Conservation (phyloP, 805 yeast genomes). For the Suhomyces prunicola region DNA sequence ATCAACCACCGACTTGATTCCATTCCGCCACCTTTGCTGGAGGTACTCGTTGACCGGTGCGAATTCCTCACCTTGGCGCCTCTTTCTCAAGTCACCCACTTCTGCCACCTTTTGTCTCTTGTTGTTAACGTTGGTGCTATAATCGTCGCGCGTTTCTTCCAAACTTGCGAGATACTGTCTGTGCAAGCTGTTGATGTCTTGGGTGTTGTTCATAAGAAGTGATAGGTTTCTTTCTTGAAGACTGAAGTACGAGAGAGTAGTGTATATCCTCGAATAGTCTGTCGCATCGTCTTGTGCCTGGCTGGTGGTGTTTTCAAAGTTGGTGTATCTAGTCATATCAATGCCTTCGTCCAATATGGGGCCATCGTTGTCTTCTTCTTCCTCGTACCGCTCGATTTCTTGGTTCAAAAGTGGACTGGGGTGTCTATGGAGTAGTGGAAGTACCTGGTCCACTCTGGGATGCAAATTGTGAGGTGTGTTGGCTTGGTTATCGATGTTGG, state of each 20-base stretch:
- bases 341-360: conserved; percentile 27
- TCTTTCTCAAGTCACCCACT: conserved; percentile 39
- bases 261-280: conserved; percentile 24
- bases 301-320: conserved; percentile 7
- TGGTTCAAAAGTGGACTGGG: conserved; percentile 11
- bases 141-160: conserved; percentile 19
- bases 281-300: conserved; percentile 11
- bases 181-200: conserved; percentile 38
- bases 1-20: conserved; percentile 38
- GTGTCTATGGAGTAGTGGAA: conserved; percentile 12
- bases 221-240: conserved; percentile 41
- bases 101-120: conserved; percentile 45
- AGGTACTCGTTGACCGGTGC: conserved; percentile 45
- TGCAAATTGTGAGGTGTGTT: conserved; percentile 6
- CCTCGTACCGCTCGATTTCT: conserved; percentile 25
- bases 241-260: conserved; percentile 39
- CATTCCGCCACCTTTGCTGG: conserved; percentile 50
- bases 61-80: conserved; percentile 31
- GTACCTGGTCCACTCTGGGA: conserved; percentile 13
- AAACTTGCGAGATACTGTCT: conserved; percentile 26
- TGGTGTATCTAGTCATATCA: conserved; percentile 24
- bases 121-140: conserved; percentile 11
- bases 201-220: conserved; percentile 29
- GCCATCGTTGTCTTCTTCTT: conserved; percentile 16
- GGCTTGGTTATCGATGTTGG: background rate